Conservation (phyloP, 2,329 filamentous ascomycete species). For the Ceratocystis albifundus region DNA sequence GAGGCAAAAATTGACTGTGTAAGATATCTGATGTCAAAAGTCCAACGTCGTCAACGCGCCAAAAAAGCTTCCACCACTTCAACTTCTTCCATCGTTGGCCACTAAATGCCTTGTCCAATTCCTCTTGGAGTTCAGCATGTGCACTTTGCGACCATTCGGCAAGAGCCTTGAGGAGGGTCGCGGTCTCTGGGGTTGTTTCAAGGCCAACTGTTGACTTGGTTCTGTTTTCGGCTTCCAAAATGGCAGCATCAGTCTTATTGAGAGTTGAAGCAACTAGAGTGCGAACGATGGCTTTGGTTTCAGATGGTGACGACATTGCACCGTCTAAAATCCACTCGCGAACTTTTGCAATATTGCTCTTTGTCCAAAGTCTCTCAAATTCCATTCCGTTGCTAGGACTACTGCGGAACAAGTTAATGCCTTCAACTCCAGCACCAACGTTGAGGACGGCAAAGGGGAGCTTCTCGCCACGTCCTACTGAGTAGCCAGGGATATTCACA, state of each 20-base stretch:
- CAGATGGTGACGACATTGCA: conserved; percentile 33
- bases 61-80: conserved; percentile 90
- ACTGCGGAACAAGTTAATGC: conserved; percentile 55
- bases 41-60: conserved; percentile 83
- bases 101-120: conserved; percentile 66
- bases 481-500: conserved; percentile 44
- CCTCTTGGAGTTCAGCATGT: conserved; percentile 70
- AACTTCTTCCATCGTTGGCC: conserved; percentile 68
- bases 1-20: conserved; percentile 61
- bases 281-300: conserved; percentile 54
- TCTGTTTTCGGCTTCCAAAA: conserved; percentile 40
- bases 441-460: conserved; percentile 50
- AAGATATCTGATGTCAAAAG: conserved; percentile 74
- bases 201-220: conserved; percentile 30
- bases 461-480: conserved; percentile 30
- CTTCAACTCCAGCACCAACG: conserved; percentile 48
- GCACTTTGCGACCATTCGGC: conserved; percentile 65
- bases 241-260: conserved; percentile 39
- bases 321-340: conserved; percentile 50
- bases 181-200: conserved; percentile 30
- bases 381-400: conserved; percentile 57
- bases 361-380: conserved; percentile 64
- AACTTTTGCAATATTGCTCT: conserved; percentile 56
- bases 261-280: conserved; percentile 57
- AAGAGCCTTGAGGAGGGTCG: conserved; percentile 43